These are phyloP conservation scores for Mucor racemosus DNA, from an alignment of 371 early-diverging fungal species.

Conservation along the genomic window DNA sequence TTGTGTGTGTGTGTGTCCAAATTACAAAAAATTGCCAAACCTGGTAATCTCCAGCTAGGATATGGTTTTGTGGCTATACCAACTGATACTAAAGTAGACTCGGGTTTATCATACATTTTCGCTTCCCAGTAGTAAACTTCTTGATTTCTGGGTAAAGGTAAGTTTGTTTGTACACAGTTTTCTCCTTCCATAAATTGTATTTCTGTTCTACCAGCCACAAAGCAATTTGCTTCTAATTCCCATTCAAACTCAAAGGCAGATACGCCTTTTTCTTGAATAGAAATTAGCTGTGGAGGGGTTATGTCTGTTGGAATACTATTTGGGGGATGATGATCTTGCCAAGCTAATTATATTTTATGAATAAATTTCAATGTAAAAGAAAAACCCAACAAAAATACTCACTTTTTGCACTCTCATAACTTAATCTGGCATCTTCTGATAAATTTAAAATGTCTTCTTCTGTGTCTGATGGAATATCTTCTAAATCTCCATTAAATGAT, in stretches of 20 bases:
- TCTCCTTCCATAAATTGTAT: conserved; percentile 76
- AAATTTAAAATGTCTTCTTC: conserved; percentile 41
- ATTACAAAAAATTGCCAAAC: conserved; percentile 35
- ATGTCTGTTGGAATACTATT: conserved; percentile 67
- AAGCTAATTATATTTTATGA: background rate
- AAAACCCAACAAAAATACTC: background rate
- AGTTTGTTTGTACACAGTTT: conserved; percentile 79
- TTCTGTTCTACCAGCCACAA: conserved; percentile 80
- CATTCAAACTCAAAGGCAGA: conserved; percentile 84
- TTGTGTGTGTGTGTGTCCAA: background rate
- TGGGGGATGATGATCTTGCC: conserved; percentile 57
- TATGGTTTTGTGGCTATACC: conserved; percentile 76
- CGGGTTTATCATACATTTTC: conserved; percentile 75
- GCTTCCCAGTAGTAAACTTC: conserved; percentile 79
- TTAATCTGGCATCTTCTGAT: conserved; percentile 48
- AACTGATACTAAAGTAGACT: conserved; percentile 61
- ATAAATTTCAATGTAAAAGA: no score
- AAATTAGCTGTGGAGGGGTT: conserved; percentile 62
- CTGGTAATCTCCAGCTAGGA: conserved; percentile 70
- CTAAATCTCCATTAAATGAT: conserved; percentile 34
- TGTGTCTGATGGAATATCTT: conserved; percentile 41
- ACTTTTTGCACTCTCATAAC: conserved; percentile 55
- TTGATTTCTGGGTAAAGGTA: conserved; percentile 79
- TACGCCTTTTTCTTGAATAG: conserved; percentile 86
- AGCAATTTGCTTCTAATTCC: conserved; percentile 67